Base-by-base conservation (phyloP, 1,284 basidiomycete genomes). In the Papiliotrema fonsecae region DNA sequence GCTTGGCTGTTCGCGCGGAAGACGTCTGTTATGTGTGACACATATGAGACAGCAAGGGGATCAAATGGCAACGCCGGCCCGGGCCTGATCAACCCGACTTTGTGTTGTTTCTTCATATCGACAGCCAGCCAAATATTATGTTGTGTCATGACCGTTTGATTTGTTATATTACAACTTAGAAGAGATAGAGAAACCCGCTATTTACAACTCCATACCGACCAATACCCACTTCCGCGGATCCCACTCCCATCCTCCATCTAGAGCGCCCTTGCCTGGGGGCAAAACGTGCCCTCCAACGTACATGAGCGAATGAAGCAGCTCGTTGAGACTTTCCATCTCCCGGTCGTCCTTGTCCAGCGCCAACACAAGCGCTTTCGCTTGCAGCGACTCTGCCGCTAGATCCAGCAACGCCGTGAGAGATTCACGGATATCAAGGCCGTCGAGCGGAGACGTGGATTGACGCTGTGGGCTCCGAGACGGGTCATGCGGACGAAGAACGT, bases 131-230 rank as follows among this genome's bases (percentile, higher is more conserved):
- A n/a, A n/a, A n/a, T n/a, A n/a, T n/a, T n/a, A n/a, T n/a, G n/a
- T n/a, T n/a, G n/a, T n/a, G n/a, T n/a, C 30, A 32, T 32, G 9
- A 32, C 9, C 11, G 11, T 11, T 37, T 19, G 18, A 11, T 37
- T 11, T 37, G 11, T 11, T 37, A 37, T 37, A 11, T 11, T 37
- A 37, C 35, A 37, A 37, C 35, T 10, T 7, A 19, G 35, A 37
- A 37, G 10, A 19, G 13, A 11, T 9, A 19, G 7, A 32, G n/a
- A 32, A 32, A n/a, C 10, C 30, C 10, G 18, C 9, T 13, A 5
- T 24, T 57, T 58, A 72, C 52, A 72, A 47, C 52, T 74, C 72
- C 55, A 74, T 64, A n/a, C 65, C 69, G 11, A 74, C 69, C 50
- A 74, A 51, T 11, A 71, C 70, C 70, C 70, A 74, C 26, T 61